These are phyloP conservation scores for Ajuga chamaepitys DNA, from an alignment of 257 asterid genomes.

Conservation along the genomic window DNA sequence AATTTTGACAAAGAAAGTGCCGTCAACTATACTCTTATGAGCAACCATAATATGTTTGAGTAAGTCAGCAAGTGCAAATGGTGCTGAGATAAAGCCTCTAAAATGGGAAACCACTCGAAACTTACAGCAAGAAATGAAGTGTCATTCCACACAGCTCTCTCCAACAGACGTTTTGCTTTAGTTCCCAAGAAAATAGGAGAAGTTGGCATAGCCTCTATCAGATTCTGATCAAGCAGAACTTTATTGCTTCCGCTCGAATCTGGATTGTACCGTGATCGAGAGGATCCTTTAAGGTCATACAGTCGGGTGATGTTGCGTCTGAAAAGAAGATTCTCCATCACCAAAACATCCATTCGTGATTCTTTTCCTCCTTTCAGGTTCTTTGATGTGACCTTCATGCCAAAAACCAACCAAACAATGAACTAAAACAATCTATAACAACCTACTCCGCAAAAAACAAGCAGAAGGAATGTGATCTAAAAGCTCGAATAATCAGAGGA, in stretches of 20 bases:
- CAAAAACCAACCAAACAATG: constrained; percentile 19
- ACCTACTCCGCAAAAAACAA: background rate
- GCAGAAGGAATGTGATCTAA: background rate
- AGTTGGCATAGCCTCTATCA: constrained; percentile 76
- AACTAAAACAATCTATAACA: constrained; percentile 5
- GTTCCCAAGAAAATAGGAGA: constrained; percentile 81
- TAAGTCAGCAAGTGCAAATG: background rate
- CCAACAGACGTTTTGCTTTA: constrained; percentile 61
- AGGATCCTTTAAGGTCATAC: constrained; percentile 83
- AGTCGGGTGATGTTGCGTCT: constrained; percentile 55
- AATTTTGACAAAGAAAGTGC: background rate
- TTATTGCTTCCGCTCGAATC: constrained; percentile 80
- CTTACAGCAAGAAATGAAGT: constrained; percentile 86
- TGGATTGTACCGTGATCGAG: constrained; percentile 70
- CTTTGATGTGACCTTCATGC: constrained; percentile 51
- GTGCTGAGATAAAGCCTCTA: background rate
- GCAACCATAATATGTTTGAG: background rate
- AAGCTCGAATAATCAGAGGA: constrained; percentile 1
- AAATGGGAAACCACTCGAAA: constrained; percentile 12
- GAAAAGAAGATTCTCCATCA: constrained; percentile 83
- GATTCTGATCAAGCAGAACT: constrained; percentile 78
- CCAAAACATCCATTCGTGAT: constrained; percentile 68
- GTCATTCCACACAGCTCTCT: constrained; percentile 87
- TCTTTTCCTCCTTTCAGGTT: constrained; percentile 72
- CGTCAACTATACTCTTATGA: background rate